Percentiles rank a stretch among this genome's conserved stretches.
These are phyloP conservation scores for Periconia macrospinosa DNA, from an alignment of 2,329 filamentous ascomycete species.

Conservation along the genomic window DNA sequence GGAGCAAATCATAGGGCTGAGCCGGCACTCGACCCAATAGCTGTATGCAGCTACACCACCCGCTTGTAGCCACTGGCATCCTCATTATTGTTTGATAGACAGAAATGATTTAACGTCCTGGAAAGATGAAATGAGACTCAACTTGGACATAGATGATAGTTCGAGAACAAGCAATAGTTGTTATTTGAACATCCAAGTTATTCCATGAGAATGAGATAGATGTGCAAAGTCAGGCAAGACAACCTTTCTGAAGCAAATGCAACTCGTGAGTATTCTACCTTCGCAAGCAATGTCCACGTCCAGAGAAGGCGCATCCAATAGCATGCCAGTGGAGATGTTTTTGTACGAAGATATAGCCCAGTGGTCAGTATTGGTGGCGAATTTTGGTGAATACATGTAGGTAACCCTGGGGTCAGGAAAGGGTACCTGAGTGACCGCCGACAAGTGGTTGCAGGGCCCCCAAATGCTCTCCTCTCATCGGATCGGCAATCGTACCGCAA, in stretches of 20 bases:
- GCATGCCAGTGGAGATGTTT: background rate
- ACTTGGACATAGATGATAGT: too few relatives aligned
- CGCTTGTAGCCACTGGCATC: too few relatives aligned
- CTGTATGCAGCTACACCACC: background rate
- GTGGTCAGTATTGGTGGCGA: slow-evolving; percentile 26
- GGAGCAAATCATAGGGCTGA: background rate
- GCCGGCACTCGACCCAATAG: background rate
- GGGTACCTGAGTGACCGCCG: background rate
- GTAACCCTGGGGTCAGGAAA: background rate
- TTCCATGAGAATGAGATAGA: background rate
- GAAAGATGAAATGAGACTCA: too few relatives aligned
- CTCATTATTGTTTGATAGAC: background rate
- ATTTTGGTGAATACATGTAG: slow-evolving; percentile 5
- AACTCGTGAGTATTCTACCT: background rate
- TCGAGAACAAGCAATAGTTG: too few relatives aligned
- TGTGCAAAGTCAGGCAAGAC: background rate
- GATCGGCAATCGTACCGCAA: slow-evolving; percentile 34
- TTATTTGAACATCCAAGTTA: too few relatives aligned
- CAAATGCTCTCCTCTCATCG: slow-evolving; percentile 19
- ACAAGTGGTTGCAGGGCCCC: background rate
- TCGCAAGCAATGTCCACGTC: background rate
- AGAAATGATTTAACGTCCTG: too few relatives aligned
- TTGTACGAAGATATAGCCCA: slow-evolving; percentile 4
- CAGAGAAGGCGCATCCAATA: background rate
- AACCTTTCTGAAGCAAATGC: background rate